Evolutionary conservation across 306 rosid genomes (phyloP).

Genomic region (Delonix regia): DNA sequence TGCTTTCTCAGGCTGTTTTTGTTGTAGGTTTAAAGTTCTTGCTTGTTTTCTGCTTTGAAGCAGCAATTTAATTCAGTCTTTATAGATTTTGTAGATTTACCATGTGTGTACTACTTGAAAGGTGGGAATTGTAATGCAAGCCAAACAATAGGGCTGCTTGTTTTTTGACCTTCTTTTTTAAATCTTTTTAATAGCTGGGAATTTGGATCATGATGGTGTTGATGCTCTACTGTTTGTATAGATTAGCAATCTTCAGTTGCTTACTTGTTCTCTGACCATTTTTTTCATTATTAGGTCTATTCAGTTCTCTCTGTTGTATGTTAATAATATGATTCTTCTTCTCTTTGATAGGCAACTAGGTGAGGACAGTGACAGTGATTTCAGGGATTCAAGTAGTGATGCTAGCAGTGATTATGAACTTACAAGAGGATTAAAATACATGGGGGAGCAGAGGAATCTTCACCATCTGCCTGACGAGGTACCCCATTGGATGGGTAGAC

Average conservation of each 20-base stretch:
- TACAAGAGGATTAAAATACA: slow-evolving; percentile 49
- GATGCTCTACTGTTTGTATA: not conserved
- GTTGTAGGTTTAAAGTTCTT: not conserved
- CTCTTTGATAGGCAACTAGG: slow-evolving; percentile 63
- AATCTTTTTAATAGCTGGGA: not conserved
- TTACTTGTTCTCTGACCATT: not conserved
- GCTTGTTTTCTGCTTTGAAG: not conserved
- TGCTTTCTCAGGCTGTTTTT: not conserved
- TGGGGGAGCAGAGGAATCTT: slow-evolving; percentile 52
- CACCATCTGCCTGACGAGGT: slow-evolving; percentile 49
- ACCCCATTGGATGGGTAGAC: slow-evolving; percentile 53
- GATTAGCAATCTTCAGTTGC: not conserved
- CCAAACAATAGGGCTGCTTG: not conserved
- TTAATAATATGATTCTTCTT: slow-evolving; percentile 12
- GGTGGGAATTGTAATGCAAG: slow-evolving; percentile 12
- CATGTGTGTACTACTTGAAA: not conserved
- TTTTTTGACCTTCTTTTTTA: not conserved
- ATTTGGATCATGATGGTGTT: not conserved
- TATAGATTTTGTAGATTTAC: not conserved
- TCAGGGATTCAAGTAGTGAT: slow-evolving; percentile 88
- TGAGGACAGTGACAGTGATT: slow-evolving; percentile 88
- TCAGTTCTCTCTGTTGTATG: not conserved
- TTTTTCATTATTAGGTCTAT: not conserved
- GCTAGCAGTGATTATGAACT: slow-evolving; percentile 82
- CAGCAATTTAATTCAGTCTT: not conserved